These are phyloP conservation scores for Cicer bijugum DNA, from an alignment of 306 rosid species.

Conservation along the genomic window DNA sequence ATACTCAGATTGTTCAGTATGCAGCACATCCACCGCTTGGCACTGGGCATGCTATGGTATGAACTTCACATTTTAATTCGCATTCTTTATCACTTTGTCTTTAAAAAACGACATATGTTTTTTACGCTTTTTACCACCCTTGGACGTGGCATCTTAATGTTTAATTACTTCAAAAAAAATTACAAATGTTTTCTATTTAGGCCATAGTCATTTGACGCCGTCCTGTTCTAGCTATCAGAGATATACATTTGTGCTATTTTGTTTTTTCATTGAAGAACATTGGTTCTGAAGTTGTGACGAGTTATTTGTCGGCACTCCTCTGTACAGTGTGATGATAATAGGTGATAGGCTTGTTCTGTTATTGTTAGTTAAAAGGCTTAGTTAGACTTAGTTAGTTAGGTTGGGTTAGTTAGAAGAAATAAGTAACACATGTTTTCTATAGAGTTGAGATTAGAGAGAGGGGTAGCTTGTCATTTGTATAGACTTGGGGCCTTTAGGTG, in stretches of 20 bases:
- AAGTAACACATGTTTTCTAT: too few relatives aligned
- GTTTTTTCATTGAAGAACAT: neutral
- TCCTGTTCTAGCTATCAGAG: slow-evolving; percentile 29
- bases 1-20: slow-evolving; percentile 65
- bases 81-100: slow-evolving; percentile 14
- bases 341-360: too few relatives aligned
- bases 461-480: too few relatives aligned
- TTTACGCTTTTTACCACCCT: slow-evolving; percentile 22
- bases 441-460: too few relatives aligned
- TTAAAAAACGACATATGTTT: slow-evolving; percentile 6
- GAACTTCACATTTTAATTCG: slow-evolving; percentile 42
- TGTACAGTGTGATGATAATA: neutral
- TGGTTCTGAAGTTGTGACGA: neutral
- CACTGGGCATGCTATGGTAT: slow-evolving; percentile 79
- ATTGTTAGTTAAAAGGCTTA: too few relatives aligned
- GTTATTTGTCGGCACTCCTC: neutral
- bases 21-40: slow-evolving; percentile 73
- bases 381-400: too few relatives aligned
- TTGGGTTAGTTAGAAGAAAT: too few relatives aligned
- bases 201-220: neutral
- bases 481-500: too few relatives aligned
- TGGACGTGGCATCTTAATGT: slow-evolving; percentile 24
- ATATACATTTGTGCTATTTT: neutral
- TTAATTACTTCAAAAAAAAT: slow-evolving; percentile 25
- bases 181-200: slow-evolving; percentile 37